Evolutionary conservation across 2,329 filamentous ascomycete genomes (phyloP).

Genomic region (Xylaria sp.): DNA sequence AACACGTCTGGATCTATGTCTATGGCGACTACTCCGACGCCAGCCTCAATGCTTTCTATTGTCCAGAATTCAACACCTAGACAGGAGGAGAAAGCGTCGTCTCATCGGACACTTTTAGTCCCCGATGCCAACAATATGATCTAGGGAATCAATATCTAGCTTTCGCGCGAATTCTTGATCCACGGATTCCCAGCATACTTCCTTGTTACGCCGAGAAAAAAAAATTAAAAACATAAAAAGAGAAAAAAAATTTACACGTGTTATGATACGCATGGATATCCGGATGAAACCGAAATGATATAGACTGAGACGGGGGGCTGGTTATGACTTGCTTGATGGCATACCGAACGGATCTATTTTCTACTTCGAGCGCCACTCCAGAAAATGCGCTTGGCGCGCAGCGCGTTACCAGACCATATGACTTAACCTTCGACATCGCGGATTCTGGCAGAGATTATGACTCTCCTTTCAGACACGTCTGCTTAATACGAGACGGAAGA

Average conservation of each 20-base stretch:
- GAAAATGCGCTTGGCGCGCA: background rate
- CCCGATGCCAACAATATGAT: constrained; percentile 55
- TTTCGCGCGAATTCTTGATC: constrained; percentile 1
- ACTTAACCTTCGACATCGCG: background rate
- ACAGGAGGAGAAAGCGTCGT: constrained; percentile 36
- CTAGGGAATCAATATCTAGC: constrained; percentile 35
- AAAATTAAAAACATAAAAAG: background rate
- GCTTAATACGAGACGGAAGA: background rate
- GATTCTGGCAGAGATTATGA: background rate
- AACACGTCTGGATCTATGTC: constrained; percentile 46
- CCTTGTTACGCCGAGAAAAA: background rate
- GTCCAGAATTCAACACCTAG: constrained; percentile 37
- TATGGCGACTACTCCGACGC: constrained; percentile 49
- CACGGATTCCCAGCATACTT: background rate
- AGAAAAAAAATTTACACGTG: constrained; percentile 33
- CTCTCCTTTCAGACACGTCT: background rate
- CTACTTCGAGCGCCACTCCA: constrained; percentile 13
- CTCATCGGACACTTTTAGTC: constrained; percentile 43
- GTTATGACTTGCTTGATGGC: constrained; percentile 25
- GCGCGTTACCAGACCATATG: background rate
- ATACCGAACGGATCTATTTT: constrained; percentile 24
- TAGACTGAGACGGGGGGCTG: constrained; percentile 36
- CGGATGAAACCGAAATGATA: constrained; percentile 35
- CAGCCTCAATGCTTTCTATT: constrained; percentile 38
- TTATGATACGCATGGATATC: constrained; percentile 36